A percentile compares a stretch with the other conserved stretches of the same genome.
These are phyloP conservation scores for Wickerhamiella lipophila DNA, from an alignment of 805 yeast genomes.

Conservation along the genomic window DNA sequence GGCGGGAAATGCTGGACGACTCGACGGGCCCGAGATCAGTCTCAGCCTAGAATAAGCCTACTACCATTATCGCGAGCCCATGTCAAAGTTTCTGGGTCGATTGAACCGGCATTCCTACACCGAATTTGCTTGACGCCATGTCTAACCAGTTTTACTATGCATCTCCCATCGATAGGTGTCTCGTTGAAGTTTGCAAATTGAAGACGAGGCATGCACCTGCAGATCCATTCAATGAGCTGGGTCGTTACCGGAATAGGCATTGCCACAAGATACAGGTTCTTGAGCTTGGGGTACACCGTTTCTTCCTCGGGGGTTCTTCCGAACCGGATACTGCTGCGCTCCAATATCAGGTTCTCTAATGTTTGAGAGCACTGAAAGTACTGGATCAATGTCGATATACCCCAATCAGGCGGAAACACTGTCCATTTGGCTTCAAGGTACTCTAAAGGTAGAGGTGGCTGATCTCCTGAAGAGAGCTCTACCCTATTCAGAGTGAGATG, in stretches of 20 bases:
- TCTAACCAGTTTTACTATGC: background rate
- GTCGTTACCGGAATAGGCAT: background rate
- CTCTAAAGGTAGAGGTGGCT: background rate
- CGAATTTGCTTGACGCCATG: background rate
- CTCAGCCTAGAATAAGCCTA: background rate
- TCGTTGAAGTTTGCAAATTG: background rate
- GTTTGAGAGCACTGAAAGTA: background rate
- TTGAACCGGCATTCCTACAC: background rate
- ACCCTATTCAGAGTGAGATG: background rate
- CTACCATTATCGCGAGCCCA: constrained; percentile 1
- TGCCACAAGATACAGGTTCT: background rate
- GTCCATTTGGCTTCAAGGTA: constrained; percentile 10
- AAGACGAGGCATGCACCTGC: background rate
- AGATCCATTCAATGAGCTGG: constrained; percentile 3
- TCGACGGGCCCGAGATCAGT: no score
- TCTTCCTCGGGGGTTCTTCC: background rate
- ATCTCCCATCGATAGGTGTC: constrained; percentile 3
- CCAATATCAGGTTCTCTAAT: background rate
- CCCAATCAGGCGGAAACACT: background rate
- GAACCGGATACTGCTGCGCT: background rate
- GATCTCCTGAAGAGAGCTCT: background rate
- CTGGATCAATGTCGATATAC: background rate
- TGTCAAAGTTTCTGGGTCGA: background rate
- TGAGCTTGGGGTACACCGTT: background rate
- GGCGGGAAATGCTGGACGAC: no score